Evolutionary conservation across 352 stramenopile genomes (phyloP), one percentile per base, ranked within the genome.

Genomic region (Thraustochytrium striatum): DNA sequence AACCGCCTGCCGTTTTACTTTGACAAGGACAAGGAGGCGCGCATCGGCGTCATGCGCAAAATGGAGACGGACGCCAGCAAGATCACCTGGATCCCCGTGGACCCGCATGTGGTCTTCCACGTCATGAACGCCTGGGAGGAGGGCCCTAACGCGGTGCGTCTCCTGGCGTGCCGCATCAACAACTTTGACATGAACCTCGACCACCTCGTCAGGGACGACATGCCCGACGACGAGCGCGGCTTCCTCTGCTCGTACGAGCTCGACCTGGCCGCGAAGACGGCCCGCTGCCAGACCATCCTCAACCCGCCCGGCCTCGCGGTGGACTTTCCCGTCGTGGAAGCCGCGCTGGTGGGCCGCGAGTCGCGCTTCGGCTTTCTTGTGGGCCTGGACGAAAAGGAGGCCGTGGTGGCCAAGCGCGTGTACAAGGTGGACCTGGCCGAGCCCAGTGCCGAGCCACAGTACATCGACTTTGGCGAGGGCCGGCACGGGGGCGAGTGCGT

Each of bases 41-140:
- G 47, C 16, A 55, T 55, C 25, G 47, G 47, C 16, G 25, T 55
- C 47, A 55, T 55, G 47, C 47, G 25, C 47, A 55, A 55, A 25
- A 55, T 55, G 47, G 47, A 55, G 47, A 55, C 47, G 16, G 47
- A 55, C 47, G 16, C 47, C 25, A 25, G 25, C 47, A 55, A 55
- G 47, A 55, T 55, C 47, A 55, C 16, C 16, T 55, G 47, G 47
- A 55, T 55, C 25, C 47, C 16, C 47, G 25, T 25, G 47, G 47
- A 55, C 47, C 47, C 47, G 47, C 47, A 55, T 25, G 25, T 55
- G 47, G 28, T 65, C 57, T 65, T 65, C 32, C 57, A 65, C 28
- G 57, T 65, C 9, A 32, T 32, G 13, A 65, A 65, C 32, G 57
- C 57, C 9, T 65, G 57, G 57, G 13, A 65, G 57, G 25, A 30